These are phyloP conservation scores for Proliferodiscus dingleyae DNA, from an alignment of 2,329 filamentous ascomycete species.

Conservation along the genomic window DNA sequence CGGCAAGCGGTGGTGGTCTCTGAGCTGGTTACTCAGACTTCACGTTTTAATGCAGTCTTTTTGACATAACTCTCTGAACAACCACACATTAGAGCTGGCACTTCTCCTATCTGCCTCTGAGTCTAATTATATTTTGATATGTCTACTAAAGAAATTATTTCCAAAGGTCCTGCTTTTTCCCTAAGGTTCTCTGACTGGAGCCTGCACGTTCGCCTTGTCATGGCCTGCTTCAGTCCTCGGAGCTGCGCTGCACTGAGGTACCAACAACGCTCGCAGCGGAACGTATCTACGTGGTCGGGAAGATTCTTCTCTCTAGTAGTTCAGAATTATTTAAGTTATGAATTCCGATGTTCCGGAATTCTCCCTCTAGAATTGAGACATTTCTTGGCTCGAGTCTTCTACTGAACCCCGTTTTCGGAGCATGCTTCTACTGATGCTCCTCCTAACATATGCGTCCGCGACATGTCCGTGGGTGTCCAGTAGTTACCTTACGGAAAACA, in stretches of 20 bases:
- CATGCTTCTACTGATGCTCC: constrained; percentile 7
- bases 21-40: constrained; percentile 4
- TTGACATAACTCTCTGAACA: constrained; percentile 12
- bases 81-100: constrained; percentile 14
- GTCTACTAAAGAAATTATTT: not conserved
- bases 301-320: not conserved
- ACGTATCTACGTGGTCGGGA: constrained; percentile 6
- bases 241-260: constrained; percentile 1
- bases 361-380: constrained; percentile 5
- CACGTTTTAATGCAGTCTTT: constrained; percentile 11
- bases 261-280: constrained; percentile 5
- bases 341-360: not conserved
- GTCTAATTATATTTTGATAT: constrained; percentile 10
- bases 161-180: not conserved
- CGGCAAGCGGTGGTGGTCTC: constrained; percentile 11
- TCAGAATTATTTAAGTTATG: not conserved
- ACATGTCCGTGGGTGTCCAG: too few relatives aligned
- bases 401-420: constrained; percentile 22
- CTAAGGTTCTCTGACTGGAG: constrained; percentile 3
- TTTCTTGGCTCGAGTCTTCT: constrained; percentile 16
- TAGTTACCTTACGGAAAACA: not conserved
- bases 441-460: too few relatives aligned
- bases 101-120: constrained; percentile 19
- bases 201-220: constrained; percentile 4
- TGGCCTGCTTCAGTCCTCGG: not conserved